Conservation (phyloP, 2,329 filamentous ascomycete species). For the Talaromyces sp. region DNA sequence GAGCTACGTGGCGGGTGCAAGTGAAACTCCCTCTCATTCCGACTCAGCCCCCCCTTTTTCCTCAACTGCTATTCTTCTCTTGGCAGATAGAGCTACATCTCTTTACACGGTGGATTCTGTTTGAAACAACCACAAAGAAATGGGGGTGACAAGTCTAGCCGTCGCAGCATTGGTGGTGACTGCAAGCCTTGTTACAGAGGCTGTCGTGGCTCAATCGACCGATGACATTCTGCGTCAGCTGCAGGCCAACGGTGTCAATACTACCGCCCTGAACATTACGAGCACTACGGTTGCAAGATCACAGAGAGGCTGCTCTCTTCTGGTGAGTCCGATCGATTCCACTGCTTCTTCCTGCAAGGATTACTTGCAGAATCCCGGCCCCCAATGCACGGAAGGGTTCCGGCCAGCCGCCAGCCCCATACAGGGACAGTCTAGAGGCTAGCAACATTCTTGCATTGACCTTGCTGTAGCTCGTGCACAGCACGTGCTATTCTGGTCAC, state of each 20-base stretch:
- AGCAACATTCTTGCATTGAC: neutral
- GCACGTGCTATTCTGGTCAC: neutral
- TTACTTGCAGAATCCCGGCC: neutral
- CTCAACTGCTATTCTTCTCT: neutral
- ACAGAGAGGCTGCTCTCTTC: neutral
- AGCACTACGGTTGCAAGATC: neutral
- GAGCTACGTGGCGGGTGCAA: too few relatives aligned
- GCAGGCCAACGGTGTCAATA: conserved; percentile 9
- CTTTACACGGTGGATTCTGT: neutral
- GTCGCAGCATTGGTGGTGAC: conserved; percentile 1
- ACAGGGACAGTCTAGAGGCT: neutral
- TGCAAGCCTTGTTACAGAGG: neutral
- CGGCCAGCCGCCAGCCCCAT: neutral
- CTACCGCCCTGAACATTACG: neutral
- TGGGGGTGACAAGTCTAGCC: neutral
- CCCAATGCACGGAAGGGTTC: neutral
- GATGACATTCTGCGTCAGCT: conserved; percentile 1
- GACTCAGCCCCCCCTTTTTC: too few relatives aligned
- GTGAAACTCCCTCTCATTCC: neutral
- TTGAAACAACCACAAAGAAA: neutral
- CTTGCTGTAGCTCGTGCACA: neutral
- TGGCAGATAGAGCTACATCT: neutral
- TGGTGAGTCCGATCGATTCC: neutral
- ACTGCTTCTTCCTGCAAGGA: neutral
- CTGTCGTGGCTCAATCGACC: neutral